Evolutionary conservation across 768 basidiomycete genomes (phyloP).

Genomic region (Infundibulicybe gibba): DNA sequence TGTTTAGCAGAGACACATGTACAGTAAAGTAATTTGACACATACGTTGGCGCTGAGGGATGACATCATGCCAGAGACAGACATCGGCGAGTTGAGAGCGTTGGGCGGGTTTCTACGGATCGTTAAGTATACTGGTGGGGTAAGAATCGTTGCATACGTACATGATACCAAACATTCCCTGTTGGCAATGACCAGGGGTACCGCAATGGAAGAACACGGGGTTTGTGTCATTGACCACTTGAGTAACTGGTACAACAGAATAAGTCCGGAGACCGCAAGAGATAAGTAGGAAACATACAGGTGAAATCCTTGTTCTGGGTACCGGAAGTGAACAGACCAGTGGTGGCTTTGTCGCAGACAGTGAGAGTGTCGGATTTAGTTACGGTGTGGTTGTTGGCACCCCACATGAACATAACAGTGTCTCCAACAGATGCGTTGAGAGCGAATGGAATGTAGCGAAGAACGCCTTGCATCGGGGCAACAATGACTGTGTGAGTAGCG

Average conservation of each 20-base stretch:
- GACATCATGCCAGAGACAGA: constrained; percentile 56
- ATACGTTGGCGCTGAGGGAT: constrained; percentile 38
- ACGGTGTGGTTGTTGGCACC: constrained; percentile 79
- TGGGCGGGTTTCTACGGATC: constrained; percentile 50
- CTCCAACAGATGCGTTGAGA: constrained; percentile 71
- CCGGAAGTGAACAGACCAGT: constrained; percentile 64
- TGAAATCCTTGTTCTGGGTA: constrained; percentile 55
- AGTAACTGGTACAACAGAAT: constrained; percentile 42
- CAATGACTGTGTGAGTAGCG: constrained; percentile 70
- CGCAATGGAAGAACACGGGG: constrained; percentile 76
- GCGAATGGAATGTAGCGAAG: constrained; percentile 75
- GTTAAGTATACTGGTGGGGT: constrained; percentile 6
- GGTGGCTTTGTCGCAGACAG: constrained; percentile 69
- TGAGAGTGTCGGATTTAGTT: constrained; percentile 67
- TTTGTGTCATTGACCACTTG: constrained; percentile 72
- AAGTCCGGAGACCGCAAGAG: not conserved
- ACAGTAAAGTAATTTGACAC: constrained; percentile 8
- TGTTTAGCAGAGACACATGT: constrained; percentile 1
- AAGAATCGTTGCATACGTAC: constrained; percentile 21
- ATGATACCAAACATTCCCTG: constrained; percentile 88
- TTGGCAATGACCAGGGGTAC: constrained; percentile 64
- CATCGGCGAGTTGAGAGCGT: constrained; percentile 36
- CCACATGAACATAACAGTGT: constrained; percentile 77
- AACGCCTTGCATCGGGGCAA: constrained; percentile 74
- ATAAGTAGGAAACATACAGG: constrained; percentile 40